Conservation (phyloP, 1,139 yeast genomes). For the Diutina sp. region DNA sequence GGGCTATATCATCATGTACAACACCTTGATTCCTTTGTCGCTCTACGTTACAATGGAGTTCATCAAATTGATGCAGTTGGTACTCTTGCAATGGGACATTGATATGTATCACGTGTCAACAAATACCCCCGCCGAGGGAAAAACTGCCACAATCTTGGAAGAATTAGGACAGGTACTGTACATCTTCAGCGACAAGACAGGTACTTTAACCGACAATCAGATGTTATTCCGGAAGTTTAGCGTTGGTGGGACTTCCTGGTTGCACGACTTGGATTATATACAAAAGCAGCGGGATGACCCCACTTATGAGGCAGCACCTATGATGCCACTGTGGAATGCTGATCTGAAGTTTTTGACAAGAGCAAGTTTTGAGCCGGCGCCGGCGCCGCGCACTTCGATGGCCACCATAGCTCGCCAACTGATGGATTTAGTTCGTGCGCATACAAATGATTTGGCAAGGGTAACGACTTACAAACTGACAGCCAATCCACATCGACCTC, state of each 20-base stretch:
- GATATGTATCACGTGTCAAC: conserved; percentile 85
- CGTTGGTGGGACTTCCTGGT: conserved; percentile 82
- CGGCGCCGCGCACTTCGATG: background rate
- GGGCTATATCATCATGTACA: conserved; percentile 96
- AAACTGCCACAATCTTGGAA: conserved; percentile 90
- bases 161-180: conserved; percentile 96
- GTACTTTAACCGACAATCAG: conserved; percentile 84
- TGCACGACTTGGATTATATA: conserved; percentile 57
- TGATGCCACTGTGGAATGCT: conserved; percentile 1
- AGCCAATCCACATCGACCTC: conserved; percentile 23
- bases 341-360: background rate
- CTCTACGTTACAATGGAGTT: conserved; percentile 95
- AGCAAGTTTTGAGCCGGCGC: background rate
- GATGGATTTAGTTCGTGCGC: conserved; percentile 1
- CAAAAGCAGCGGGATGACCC: background rate
- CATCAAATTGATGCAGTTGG: conserved; percentile 76
- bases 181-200: conserved; percentile 92
- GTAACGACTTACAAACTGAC: conserved; percentile 21
- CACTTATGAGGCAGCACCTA: background rate
- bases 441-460: background rate
- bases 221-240: conserved; percentile 81
- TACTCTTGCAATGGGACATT: conserved; percentile 74
- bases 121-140: conserved; percentile 88
- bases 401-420: conserved; percentile 1
- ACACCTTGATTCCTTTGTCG: conserved; percentile 88